These are phyloP conservation scores for Colletotrichum endophyticum DNA, from an alignment of 2,329 filamentous ascomycete species.

Conservation along the genomic window DNA sequence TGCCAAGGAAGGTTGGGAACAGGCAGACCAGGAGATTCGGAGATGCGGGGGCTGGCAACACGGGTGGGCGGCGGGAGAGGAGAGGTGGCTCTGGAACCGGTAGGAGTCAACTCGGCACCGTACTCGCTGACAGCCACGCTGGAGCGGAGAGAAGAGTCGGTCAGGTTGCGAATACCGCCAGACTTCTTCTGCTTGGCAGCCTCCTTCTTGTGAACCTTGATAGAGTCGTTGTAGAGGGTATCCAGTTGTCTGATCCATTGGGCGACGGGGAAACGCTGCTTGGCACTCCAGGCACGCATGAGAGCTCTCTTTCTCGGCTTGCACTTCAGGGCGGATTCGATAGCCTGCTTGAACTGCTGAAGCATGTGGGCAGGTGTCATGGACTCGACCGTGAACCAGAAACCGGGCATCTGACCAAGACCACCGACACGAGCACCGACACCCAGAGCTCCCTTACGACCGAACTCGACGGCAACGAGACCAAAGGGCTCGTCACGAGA, in stretches of 20 bases:
- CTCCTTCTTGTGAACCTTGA: slow-evolving; percentile 51
- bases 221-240: slow-evolving; percentile 64
- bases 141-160: slow-evolving; percentile 12
- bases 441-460: slow-evolving; percentile 70
- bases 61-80: slow-evolving; percentile 11
- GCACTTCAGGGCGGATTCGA: slow-evolving; percentile 64
- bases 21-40: slow-evolving; percentile 13
- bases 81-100: slow-evolving; percentile 6
- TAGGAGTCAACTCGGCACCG: slow-evolving; percentile 2
- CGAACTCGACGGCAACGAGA: slow-evolving; percentile 72
- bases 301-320: slow-evolving; percentile 59
- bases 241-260: slow-evolving; percentile 71
- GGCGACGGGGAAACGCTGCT: slow-evolving; percentile 70
- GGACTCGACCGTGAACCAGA: slow-evolving; percentile 74
- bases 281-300: slow-evolving; percentile 69
- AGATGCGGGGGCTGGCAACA: slow-evolving; percentile 10
- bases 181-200: slow-evolving; percentile 23
- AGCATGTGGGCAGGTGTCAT: slow-evolving; percentile 67
- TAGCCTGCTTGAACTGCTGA: slow-evolving; percentile 69
- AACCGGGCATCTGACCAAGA: slow-evolving; percentile 73
- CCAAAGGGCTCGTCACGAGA: slow-evolving; percentile 74
- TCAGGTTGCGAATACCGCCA: slow-evolving; percentile 12
- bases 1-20: slow-evolving; percentile 14
- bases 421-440: slow-evolving; percentile 71
- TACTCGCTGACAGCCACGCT: slow-evolving; percentile 14